Conservation (phyloP, 768 basidiomycete species). For the Lanmaoa pseudosensibilis region DNA sequence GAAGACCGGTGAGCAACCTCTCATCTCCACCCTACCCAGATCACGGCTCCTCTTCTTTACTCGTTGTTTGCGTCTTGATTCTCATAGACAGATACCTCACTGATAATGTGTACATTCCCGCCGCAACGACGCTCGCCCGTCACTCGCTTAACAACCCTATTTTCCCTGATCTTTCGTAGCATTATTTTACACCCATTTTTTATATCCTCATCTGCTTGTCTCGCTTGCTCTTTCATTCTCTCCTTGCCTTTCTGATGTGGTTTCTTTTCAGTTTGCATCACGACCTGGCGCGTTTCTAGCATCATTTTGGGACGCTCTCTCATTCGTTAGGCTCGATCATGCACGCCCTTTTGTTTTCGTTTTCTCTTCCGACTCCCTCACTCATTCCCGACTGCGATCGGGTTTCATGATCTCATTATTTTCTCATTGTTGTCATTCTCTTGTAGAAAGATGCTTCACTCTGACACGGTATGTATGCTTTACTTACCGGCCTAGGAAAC, state of each 20-base stretch:
- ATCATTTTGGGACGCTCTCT: constrained; percentile 16
- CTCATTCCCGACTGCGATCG: neutral
- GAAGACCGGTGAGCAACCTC: constrained; percentile 38
- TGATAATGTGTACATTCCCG: neutral
- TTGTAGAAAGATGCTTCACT: too few species aligned
- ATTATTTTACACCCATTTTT: constrained; percentile 2
- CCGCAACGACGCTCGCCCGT: neutral
- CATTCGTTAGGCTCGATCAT: neutral
- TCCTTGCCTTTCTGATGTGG: neutral
- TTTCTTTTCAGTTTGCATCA: neutral
- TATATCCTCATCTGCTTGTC: constrained; percentile 12
- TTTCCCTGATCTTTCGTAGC: constrained; percentile 8
- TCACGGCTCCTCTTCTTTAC: neutral
- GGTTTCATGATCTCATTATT: neutral
- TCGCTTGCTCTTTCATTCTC: neutral
- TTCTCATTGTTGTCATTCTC: neutral
- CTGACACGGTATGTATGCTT: too few species aligned
- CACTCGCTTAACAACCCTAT: constrained; percentile 10
- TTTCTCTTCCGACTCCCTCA: too few species aligned
- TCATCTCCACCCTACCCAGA: neutral
- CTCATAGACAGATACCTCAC: neutral
- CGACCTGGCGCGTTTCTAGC: neutral
- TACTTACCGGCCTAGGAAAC: too few species aligned
- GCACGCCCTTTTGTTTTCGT: neutral
- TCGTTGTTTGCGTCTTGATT: neutral